A percentile compares a stretch with the other conserved stretches of the same genome.
Evolutionary conservation across 495 filamentous ascomycete species (phyloP).

Genomic region (Aspergillus asperescens): DNA sequence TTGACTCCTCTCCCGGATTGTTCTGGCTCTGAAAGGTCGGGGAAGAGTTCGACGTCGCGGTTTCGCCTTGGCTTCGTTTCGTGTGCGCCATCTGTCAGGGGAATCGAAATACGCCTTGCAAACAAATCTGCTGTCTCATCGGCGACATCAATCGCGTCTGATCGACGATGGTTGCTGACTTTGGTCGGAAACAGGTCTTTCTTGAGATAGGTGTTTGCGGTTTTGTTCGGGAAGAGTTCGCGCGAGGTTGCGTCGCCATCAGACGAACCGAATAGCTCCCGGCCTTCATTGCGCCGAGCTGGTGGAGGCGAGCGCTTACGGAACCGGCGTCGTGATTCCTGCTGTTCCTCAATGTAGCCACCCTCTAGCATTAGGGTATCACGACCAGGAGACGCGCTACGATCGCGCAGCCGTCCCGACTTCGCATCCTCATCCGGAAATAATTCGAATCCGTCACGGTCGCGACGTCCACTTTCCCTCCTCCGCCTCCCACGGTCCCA

Average conservation of each 20-base stretch:
- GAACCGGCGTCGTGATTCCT: slow-evolving; percentile 33
- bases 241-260: slow-evolving; percentile 24
- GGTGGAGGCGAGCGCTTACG: slow-evolving; percentile 39
- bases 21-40: slow-evolving; percentile 25
- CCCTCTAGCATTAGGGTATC: slow-evolving; percentile 58
- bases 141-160: slow-evolving; percentile 59
- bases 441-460: slow-evolving; percentile 35
- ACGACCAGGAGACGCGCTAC: slow-evolving; percentile 66
- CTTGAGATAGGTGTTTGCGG: slow-evolving; percentile 40
- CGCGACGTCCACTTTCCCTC: slow-evolving; percentile 16
- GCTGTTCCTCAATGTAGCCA: slow-evolving; percentile 40
- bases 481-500: slow-evolving; percentile 25
- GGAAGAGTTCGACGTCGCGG: slow-evolving; percentile 40
- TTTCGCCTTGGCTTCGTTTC: slow-evolving; percentile 28
- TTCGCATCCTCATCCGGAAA: slow-evolving; percentile 41
- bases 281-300: slow-evolving; percentile 32
- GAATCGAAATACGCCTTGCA: slow-evolving; percentile 47
- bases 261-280: slow-evolving; percentile 42
- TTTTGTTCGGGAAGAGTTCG: slow-evolving; percentile 49
- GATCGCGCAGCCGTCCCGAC: slow-evolving; percentile 51
- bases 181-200: slow-evolving; percentile 70
- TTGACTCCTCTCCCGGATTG: slow-evolving; percentile 38
- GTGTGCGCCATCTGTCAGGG: slow-evolving; percentile 44
- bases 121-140: slow-evolving; percentile 59
- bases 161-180: slow-evolving; percentile 57